Percentiles rank a stretch among this genome's conserved stretches.
Conservation (phyloP, 2,329 filamentous ascomycete genomes). For the Ascocoryne sarcoides region DNA sequence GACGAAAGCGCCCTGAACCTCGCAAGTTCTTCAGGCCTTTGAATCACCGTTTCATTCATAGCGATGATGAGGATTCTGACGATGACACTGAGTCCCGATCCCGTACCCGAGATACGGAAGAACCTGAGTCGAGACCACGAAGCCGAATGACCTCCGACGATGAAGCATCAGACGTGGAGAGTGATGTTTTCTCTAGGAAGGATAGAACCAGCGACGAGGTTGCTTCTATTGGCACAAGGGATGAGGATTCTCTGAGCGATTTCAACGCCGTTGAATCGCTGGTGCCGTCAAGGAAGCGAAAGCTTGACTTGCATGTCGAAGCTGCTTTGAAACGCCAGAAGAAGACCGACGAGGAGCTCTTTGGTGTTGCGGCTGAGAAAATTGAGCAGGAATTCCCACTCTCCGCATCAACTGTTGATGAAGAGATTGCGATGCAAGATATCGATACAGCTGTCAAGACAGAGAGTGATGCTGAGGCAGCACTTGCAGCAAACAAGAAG, state of each 20-base stretch:
- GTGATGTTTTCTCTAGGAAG: slow-evolving; percentile 6
- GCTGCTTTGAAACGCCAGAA: slow-evolving; percentile 71
- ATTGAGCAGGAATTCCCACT: slow-evolving; percentile 42
- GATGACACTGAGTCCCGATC: slow-evolving; percentile 58
- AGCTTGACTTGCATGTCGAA: slow-evolving; percentile 59
- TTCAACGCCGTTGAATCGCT: slow-evolving; percentile 27
- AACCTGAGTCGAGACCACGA: slow-evolving; percentile 70
- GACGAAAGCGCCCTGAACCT: slow-evolving; percentile 45
- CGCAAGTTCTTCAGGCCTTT: slow-evolving; percentile 57
- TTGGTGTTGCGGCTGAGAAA: slow-evolving; percentile 51
- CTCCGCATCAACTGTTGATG: slow-evolving; percentile 29
- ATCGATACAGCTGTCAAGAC: slow-evolving; percentile 42
- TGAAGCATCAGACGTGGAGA: slow-evolving; percentile 30
- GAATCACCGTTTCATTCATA: slow-evolving; percentile 69
- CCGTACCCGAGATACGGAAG: slow-evolving; percentile 70
- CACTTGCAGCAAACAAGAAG: slow-evolving; percentile 40
- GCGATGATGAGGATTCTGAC: slow-evolving; percentile 77
- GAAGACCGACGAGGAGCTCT: slow-evolving; percentile 71
- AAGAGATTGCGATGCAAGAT: slow-evolving; percentile 42
- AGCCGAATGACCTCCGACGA: slow-evolving; percentile 64
- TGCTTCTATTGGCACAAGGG: slow-evolving; percentile 36
- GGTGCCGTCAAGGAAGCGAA: slow-evolving; percentile 59
- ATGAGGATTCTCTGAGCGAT: slow-evolving; percentile 64
- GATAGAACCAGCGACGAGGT: slow-evolving; percentile 12
- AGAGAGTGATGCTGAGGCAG: slow-evolving; percentile 38